A percentile compares a stretch with the other conserved stretches of the same genome.
phyloP scores from a whole-genome alignment of 2,329 filamentous ascomycete species.

The Xylaria polymorpha region DNA sequence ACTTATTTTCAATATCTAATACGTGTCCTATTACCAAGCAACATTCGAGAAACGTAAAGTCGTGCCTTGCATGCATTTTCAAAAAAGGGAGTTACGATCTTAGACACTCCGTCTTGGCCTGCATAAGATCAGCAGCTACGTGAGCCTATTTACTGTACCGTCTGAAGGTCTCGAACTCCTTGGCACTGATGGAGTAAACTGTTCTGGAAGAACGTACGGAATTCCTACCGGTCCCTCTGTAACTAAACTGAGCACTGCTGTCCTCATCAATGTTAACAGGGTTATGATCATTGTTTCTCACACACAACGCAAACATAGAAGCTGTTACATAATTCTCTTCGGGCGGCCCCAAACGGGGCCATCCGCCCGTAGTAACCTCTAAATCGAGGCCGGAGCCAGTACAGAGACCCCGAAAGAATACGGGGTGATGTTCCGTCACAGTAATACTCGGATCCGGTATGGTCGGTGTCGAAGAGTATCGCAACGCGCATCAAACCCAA shows the following conservation, averaged over 20 bases:
- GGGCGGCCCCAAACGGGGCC: constrained; percentile 13
- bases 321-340: constrained; percentile 1
- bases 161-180: constrained; percentile 17
- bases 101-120: constrained; percentile 17
- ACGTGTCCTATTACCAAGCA: constrained; percentile 13
- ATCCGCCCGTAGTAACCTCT: constrained; percentile 11
- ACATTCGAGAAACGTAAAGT: not conserved
- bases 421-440: constrained; percentile 20
- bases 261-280: constrained; percentile 10
- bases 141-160: not conserved
- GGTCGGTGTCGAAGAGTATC: constrained; percentile 10
- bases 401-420: constrained; percentile 21
- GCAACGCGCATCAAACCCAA: constrained; percentile 1
- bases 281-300: not conserved
- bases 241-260: not conserved
- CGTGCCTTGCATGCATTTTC: not conserved
- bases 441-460: constrained; percentile 31
- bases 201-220: not conserved
- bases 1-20: not conserved
- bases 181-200: constrained; percentile 18
- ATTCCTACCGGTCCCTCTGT: not conserved
- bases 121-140: constrained; percentile 19
- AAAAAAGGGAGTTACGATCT: not conserved
- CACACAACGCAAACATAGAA: not conserved
- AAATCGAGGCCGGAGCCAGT: constrained; percentile 28